Evolutionary conservation across 2,329 filamentous ascomycete species (phyloP), one percentile per base, ranked within the genome.

Genomic region (Basipetospora chlamydospora): DNA sequence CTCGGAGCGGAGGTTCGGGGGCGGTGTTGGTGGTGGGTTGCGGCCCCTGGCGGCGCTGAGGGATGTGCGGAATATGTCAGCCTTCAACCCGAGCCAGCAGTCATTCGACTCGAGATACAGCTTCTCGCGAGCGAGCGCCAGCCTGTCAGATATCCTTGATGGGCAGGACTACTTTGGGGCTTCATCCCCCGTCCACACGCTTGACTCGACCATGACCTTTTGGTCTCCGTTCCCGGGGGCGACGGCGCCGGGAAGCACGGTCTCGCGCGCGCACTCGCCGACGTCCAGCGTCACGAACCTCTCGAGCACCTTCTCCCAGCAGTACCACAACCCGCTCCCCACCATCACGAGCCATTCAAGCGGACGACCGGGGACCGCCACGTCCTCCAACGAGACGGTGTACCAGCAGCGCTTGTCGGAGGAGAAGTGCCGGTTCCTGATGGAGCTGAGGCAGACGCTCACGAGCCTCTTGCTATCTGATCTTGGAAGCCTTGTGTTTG

Each of bases 391-490:
- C 37, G 74, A 79, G 45, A 81, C 76, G 0, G 65, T 77, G 4
- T 74, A 73, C 50, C 63, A 77, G 43, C 75, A 72, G 50, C 55
- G 67, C 48, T 50, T 72, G 51, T 57, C 74, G 1, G 64, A 83
- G 40, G 80, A 84, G 30, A 92, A 90, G 59, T 64, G 72, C 3
- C 69, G 66, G n/a, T 94, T 95, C 54, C 61, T 94, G 37, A 65
- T 73, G 6, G 79, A 85, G 21, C 63, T 94, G 21, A 78, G 78
- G 46, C 81, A 87, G 50, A 81, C 77, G 0, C 60, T 96, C 26
- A 88, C 80, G 2, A 87, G 85, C 44, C 64, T 98, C 13, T 60
- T 96, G 2, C 61, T 96, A 18, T 96, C 88, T 34, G 90, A 98
- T 52, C 66, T 96, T 4, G 86, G 87, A 5, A 86, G 79, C 28